These are phyloP conservation scores for Hypoxylon sp. DNA, from an alignment of 2,329 filamentous ascomycete genomes.

Conservation along the genomic window DNA sequence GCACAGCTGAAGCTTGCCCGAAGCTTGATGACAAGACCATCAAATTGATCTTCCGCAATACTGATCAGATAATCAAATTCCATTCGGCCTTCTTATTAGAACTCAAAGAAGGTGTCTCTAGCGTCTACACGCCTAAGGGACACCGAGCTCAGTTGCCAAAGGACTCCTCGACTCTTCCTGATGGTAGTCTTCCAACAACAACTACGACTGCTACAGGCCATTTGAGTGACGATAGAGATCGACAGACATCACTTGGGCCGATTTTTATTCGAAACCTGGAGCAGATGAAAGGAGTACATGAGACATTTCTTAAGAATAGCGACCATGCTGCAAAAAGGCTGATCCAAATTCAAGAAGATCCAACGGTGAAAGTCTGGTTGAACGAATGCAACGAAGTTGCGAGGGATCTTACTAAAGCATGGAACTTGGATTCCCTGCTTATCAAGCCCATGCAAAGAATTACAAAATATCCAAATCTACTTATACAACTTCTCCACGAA, in stretches of 20 bases:
- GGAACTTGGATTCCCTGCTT: slow-evolving; percentile 95
- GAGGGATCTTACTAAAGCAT: slow-evolving; percentile 90
- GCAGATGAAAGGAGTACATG: slow-evolving; percentile 71
- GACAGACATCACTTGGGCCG: slow-evolving; percentile 65
- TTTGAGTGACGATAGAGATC: slow-evolving; percentile 66
- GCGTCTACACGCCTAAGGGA: slow-evolving; percentile 78
- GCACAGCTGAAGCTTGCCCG: slow-evolving; percentile 85
- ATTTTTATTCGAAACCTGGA: slow-evolving; percentile 70
- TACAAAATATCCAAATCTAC: slow-evolving; percentile 90
- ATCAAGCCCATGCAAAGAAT: slow-evolving; percentile 97
- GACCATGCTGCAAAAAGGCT: slow-evolving; percentile 72
- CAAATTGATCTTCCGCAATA: slow-evolving; percentile 92
- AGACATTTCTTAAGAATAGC: slow-evolving; percentile 73
- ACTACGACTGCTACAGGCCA: slow-evolving; percentile 57
- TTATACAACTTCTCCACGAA: slow-evolving; percentile 82
- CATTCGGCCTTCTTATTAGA: slow-evolving; percentile 83
- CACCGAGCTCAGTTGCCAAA: slow-evolving; percentile 57
- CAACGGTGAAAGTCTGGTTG: slow-evolving; percentile 83
- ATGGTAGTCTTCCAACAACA: slow-evolving; percentile 50
- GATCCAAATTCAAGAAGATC: slow-evolving; percentile 73
- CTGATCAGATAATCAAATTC: slow-evolving; percentile 89
- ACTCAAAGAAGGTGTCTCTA: slow-evolving; percentile 83
- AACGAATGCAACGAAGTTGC: slow-evolving; percentile 93
- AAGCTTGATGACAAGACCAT: slow-evolving; percentile 86
- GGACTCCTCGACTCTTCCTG: slow-evolving; percentile 59